These are phyloP conservation scores for Dactylis glomerata DNA, from an alignment of 176 grass and related monocot genomes.

Conservation along the genomic window DNA sequence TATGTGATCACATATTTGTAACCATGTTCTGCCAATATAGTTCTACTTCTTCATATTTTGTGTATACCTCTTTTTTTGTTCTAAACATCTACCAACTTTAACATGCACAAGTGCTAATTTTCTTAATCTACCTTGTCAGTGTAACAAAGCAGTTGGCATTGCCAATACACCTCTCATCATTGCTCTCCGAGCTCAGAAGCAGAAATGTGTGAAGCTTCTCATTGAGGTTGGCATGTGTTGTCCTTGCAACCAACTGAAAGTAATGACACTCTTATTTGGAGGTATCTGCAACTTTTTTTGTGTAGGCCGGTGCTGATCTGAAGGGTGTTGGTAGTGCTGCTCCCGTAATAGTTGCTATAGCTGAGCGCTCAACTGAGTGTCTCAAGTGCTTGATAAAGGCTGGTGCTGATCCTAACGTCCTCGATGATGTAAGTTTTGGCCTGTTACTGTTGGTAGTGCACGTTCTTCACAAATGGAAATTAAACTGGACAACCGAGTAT, in stretches of 20 bases:
- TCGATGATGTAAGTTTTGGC: conserved; percentile 28
- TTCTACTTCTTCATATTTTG: neutral
- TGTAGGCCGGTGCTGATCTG: conserved; percentile 45
- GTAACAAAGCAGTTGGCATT: neutral
- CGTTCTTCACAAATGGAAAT: neutral
- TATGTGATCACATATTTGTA: neutral
- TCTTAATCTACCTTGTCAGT: conserved; percentile 11
- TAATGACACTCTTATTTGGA: conserved; percentile 5
- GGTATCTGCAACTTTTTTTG: neutral
- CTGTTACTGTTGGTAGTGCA: neutral
- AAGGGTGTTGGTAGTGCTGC: conserved; percentile 22
- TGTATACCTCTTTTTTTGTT: neutral
- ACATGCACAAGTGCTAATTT: neutral
- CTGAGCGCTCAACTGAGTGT: conserved; percentile 23
- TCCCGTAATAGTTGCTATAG: conserved; percentile 23
- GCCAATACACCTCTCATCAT: conserved; percentile 7
- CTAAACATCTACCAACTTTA: neutral
- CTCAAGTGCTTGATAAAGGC: conserved; percentile 30
- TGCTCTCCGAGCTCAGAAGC: neutral
- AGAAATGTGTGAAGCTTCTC: conserved; percentile 30
- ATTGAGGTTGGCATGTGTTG: conserved; percentile 15
- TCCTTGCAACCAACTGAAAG: neutral
- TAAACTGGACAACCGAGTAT: neutral
- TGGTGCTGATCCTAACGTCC: conserved; percentile 40
- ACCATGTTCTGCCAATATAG: neutral